phyloP scores from a whole-genome alignment of 306 rosid species.

The Heteromeles arbutifolia region DNA sequence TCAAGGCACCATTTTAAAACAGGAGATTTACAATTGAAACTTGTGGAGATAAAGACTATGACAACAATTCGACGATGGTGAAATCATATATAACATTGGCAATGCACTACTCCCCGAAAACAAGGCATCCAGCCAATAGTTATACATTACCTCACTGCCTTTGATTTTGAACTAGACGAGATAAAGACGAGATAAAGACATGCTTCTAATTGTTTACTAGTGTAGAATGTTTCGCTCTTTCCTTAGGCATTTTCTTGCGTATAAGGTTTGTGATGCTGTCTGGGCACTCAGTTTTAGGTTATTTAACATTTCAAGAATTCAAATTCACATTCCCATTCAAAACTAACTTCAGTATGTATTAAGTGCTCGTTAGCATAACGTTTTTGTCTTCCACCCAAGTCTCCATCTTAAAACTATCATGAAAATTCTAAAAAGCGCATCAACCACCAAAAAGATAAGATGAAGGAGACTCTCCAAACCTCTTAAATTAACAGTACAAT shows the following conservation, averaged over 20 bases:
- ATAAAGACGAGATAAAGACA: neutral
- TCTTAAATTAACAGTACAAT: neutral
- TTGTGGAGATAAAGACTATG: neutral
- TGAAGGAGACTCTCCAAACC: neutral
- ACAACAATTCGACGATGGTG: neutral
- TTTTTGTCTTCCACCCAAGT: neutral
- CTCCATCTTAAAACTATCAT: neutral
- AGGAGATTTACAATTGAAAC: neutral
- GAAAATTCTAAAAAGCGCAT: neutral
- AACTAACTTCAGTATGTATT: neutral
- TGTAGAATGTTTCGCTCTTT: neutral
- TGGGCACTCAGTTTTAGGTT: neutral
- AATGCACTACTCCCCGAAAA: too few species aligned
- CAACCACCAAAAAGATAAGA: neutral
- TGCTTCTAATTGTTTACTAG: neutral
- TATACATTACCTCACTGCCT: neutral
- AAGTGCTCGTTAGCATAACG: neutral
- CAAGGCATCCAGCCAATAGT: neutral
- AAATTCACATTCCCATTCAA: neutral
- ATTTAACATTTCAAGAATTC: neutral
- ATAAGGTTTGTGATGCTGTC: neutral
- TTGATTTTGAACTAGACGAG: neutral
- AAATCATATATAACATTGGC: neutral
- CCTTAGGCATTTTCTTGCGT: neutral
- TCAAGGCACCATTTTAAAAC: neutral